Evolutionary conservation across 768 basidiomycete species (phyloP).

Genomic region (Leccinum aurantiacum): DNA sequence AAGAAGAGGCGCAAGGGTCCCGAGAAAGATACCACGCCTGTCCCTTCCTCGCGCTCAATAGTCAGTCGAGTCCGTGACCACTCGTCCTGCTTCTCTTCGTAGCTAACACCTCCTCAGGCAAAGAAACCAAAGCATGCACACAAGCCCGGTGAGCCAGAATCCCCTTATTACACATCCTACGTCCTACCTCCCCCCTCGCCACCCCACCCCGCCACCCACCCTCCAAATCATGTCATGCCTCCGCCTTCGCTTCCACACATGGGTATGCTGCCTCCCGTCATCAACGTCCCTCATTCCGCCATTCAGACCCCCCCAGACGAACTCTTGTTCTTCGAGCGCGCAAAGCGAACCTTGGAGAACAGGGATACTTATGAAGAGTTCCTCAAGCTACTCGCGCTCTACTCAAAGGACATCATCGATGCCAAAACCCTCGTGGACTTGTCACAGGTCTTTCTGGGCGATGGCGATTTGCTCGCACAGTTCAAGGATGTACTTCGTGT

Average conservation of each 20-base stretch:
- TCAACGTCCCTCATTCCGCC: constrained; percentile 29
- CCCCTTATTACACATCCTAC: constrained; percentile 43
- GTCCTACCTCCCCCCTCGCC: constrained; percentile 44
- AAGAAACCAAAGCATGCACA: constrained; percentile 68
- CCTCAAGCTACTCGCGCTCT: constrained; percentile 87
- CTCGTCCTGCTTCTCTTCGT: not conserved
- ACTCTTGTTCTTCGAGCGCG: constrained; percentile 91
- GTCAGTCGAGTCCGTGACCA: constrained; percentile 45
- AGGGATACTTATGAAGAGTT: constrained; percentile 89
- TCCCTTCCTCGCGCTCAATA: constrained; percentile 49
- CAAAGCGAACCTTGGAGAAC: constrained; percentile 75
- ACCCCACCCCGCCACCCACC: constrained; percentile 26
- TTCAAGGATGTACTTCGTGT: constrained; percentile 87
- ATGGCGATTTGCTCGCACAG: constrained; percentile 73
- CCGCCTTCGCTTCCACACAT: constrained; percentile 29
- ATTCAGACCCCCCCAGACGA: constrained; percentile 61
- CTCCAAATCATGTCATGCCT: constrained; percentile 30
- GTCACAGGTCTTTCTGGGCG: constrained; percentile 78
- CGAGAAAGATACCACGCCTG: constrained; percentile 70
- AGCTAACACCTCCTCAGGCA: constrained; percentile 35
- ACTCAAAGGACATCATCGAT: constrained; percentile 90
- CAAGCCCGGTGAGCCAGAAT: constrained; percentile 57
- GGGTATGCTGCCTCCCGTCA: constrained; percentile 25
- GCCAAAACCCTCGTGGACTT: constrained; percentile 77
- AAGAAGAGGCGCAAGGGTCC: constrained; percentile 62